Evolutionary conservation across 2,329 filamentous ascomycete species (phyloP).

Genomic region (Chaetomiaceae sp.): DNA sequence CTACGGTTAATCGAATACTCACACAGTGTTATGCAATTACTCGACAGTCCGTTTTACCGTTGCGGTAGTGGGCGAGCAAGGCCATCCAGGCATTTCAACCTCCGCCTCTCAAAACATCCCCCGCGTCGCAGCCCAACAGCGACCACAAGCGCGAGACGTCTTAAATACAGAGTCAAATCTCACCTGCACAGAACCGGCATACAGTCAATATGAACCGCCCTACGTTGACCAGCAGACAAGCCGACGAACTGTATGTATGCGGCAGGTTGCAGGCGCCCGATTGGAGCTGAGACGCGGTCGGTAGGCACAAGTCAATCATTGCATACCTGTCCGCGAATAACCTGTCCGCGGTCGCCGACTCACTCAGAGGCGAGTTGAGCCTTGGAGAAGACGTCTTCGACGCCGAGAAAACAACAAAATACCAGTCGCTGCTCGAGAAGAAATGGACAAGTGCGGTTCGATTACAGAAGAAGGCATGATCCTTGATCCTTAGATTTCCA

Average conservation of each 20-base stretch:
- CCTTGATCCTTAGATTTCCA: no score
- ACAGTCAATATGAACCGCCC: no score
- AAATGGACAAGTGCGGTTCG: slow-evolving; percentile 98
- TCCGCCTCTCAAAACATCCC: no score
- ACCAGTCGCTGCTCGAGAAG: slow-evolving; percentile 89
- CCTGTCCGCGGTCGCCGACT: slow-evolving; percentile 62
- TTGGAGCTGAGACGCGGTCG: slow-evolving; percentile 5
- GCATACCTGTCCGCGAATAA: slow-evolving; percentile 76
- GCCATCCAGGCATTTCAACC: no score
- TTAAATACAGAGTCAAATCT: no score
- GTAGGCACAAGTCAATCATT: slow-evolving; percentile 87
- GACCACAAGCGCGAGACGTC: no score
- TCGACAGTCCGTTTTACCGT: no score
- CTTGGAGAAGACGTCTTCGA: slow-evolving; percentile 69
- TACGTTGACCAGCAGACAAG: slow-evolving; percentile 75
- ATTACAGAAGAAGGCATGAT: slow-evolving; percentile 85
- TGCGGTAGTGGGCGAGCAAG: no score
- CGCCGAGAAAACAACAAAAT: slow-evolving; percentile 79
- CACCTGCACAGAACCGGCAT: no score
- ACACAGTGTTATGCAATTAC: no score
- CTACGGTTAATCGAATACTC: no score
- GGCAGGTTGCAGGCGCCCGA: background rate
- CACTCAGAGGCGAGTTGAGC: slow-evolving; percentile 69
- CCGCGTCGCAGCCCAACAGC: no score
- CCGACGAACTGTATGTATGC: slow-evolving; percentile 73